Evolutionary conservation across 139 green algal species (phyloP), one percentile per base, ranked within the genome.

Genomic region (Yamagishiella unicocca): DNA sequence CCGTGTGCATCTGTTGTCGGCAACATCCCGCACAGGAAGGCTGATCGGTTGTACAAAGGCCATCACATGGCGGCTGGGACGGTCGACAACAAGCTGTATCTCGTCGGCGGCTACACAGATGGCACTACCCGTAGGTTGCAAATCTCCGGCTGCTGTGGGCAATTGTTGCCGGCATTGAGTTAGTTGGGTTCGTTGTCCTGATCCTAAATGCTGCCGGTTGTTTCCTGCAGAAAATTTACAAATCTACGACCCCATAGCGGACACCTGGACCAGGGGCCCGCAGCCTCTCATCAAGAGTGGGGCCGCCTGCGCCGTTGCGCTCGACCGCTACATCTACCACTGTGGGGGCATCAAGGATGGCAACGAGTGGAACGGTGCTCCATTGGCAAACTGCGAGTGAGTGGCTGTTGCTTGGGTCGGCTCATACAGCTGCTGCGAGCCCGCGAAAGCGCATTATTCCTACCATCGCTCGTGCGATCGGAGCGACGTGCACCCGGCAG

Each of bases 211-310:
- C n/a, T 70, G 33, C 33, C 24, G 24, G 33, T 70, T 37, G n/a
- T 9, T 70, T 37, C 33, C 7, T 70, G 68, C 68, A 76, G 68
- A n/a, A 14, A 76, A 53, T 19, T 54, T 81, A 29, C 73, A 81
- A 45, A 66, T 64, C 17, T 81, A 81, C 46, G 45, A 81, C 31
- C 73, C 73, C 27, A n/a, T 81, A 6, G 38, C 27, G 5, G 27
- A 66, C 43, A 43, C 29, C 4, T 81, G 73, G 73, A 43, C 45
- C 45, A 9, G 27, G 29, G 46, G 73, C 29, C 45, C 73, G 14
- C 29, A 12, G 17, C 43, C 33, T 6, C 73, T 29, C 10, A n/a
- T 81, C 6, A 12, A 31, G 10, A 81, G 73, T 17, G 73, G 45
- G 1, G 73, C 43, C 12, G 73, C 42, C n/a, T 17, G 33, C 7